A percentile compares a stretch with the other conserved stretches of the same genome.
Evolutionary conservation across 2,329 filamentous ascomycete genomes (phyloP).

Genomic region (Fusarium sp.): DNA sequence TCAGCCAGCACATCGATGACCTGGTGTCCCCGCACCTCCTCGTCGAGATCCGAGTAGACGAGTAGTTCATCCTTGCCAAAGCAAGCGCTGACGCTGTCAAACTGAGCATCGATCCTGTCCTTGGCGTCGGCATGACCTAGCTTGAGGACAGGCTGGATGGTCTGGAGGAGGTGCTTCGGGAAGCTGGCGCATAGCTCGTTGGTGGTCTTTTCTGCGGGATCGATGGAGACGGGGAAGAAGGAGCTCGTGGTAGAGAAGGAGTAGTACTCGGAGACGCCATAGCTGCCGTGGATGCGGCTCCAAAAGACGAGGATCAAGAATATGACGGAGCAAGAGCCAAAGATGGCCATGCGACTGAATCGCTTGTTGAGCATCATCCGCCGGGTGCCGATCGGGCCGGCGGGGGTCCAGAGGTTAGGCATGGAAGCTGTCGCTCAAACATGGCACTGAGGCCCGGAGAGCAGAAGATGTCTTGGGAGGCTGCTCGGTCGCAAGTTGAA

Average conservation of each 20-base stretch:
- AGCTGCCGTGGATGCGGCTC: constrained; percentile 39
- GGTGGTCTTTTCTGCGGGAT: constrained; percentile 39
- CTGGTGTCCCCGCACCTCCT: constrained; percentile 56
- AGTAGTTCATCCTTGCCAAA: constrained; percentile 56
- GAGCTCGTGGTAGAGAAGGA: constrained; percentile 46
- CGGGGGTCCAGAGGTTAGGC: constrained; percentile 42
- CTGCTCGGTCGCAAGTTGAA: constrained; percentile 9
- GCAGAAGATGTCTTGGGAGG: not conserved
- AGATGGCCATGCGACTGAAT: constrained; percentile 46
- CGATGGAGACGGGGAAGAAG: constrained; percentile 47
- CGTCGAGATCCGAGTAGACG: constrained; percentile 64
- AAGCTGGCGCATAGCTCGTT: constrained; percentile 49
- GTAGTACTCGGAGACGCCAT: constrained; percentile 44
- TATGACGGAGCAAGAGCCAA: constrained; percentile 37
- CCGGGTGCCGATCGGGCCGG: constrained; percentile 34
- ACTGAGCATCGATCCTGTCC: constrained; percentile 54
- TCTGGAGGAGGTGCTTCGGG: constrained; percentile 47
- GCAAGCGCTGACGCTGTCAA: constrained; percentile 65
- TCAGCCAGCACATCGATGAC: constrained; percentile 60
- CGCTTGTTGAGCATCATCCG: constrained; percentile 48
- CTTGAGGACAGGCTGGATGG: constrained; percentile 50
- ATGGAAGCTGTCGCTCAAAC: constrained; percentile 37
- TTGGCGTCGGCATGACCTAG: constrained; percentile 48
- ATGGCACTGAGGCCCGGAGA: constrained; percentile 39
- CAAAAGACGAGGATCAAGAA: constrained; percentile 43